phyloP scores from a whole-genome alignment of 805 yeast species.

The Myxozyma nipponensis region DNA sequence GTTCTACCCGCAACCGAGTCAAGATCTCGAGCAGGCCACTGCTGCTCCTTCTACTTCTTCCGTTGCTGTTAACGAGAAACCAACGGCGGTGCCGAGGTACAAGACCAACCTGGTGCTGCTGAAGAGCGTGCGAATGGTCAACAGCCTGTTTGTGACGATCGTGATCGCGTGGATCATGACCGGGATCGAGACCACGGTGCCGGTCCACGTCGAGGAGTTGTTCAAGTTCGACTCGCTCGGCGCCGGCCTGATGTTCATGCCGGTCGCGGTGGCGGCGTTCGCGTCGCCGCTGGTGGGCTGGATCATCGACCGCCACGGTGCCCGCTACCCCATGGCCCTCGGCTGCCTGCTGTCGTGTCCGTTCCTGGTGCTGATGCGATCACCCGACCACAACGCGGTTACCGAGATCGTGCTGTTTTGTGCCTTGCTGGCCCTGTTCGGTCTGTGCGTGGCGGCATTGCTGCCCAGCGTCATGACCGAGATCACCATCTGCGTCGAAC shows the following conservation, averaged over 20 bases:
- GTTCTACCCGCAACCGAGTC: slow-evolving; percentile 28
- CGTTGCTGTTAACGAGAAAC: not conserved
- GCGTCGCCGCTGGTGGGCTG: slow-evolving; percentile 34
- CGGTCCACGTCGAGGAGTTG: slow-evolving; percentile 33
- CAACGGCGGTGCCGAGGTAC: not conserved
- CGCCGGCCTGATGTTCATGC: slow-evolving; percentile 35
- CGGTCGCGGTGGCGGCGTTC: slow-evolving; percentile 34
- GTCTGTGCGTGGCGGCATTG: slow-evolving; percentile 28
- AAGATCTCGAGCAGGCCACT: not conserved
- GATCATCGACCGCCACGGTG: slow-evolving; percentile 33
- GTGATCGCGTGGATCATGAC: slow-evolving; percentile 35
- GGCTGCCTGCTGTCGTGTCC: slow-evolving; percentile 31
- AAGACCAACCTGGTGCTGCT: slow-evolving; percentile 11
- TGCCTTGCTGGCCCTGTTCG: slow-evolving; percentile 32
- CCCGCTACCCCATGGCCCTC: slow-evolving; percentile 29
- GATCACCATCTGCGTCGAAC: slow-evolving; percentile 29
- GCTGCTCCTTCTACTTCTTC: not conserved
- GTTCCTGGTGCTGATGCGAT: slow-evolving; percentile 29
- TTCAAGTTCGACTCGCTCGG: slow-evolving; percentile 35
- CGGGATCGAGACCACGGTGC: slow-evolving; percentile 36
- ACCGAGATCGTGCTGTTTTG: slow-evolving; percentile 33
- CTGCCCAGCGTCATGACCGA: slow-evolving; percentile 35
- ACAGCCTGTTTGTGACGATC: slow-evolving; percentile 30
- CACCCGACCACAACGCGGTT: slow-evolving; percentile 30
- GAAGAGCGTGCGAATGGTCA: slow-evolving; percentile 25